Percentiles rank a stretch among this genome's conserved stretches.
phyloP scores from a whole-genome alignment of 306 rosid species.

The Geum urbanum region DNA sequence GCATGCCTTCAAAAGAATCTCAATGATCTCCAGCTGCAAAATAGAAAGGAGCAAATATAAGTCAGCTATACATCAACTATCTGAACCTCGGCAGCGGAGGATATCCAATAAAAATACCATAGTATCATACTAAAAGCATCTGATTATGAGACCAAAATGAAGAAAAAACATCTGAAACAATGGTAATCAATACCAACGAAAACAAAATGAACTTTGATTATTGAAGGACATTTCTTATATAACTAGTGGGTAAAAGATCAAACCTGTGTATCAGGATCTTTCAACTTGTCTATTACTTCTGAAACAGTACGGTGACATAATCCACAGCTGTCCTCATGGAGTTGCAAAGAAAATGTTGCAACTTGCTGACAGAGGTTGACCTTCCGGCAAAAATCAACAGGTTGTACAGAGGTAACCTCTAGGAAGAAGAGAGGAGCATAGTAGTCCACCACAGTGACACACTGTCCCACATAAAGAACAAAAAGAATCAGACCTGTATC shows the following conservation, averaged over 20 bases:
- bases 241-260: slow-evolving; percentile 11
- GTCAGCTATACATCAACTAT: slow-evolving; percentile 2
- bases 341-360: slow-evolving; percentile 39
- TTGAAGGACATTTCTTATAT: not conserved
- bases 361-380: slow-evolving; percentile 56
- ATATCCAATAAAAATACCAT: not conserved
- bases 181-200: not conserved
- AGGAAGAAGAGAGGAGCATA: slow-evolving; percentile 76
- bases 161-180: not conserved
- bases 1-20: slow-evolving; percentile 72
- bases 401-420: slow-evolving; percentile 51
- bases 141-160: not conserved
- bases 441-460: slow-evolving; percentile 66
- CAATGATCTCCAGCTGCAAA: slow-evolving; percentile 63
- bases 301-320: slow-evolving; percentile 64
- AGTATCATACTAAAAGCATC: not conserved
- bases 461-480: slow-evolving; percentile 38
- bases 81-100: not conserved
- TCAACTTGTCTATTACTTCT: slow-evolving; percentile 51
- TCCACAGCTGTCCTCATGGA: slow-evolving; percentile 61
- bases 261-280: slow-evolving; percentile 81
- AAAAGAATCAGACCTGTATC: not conserved
- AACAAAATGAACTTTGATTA: not conserved
- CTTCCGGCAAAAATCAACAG: slow-evolving; percentile 60
- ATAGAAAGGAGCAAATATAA: slow-evolving; percentile 20